Evolutionary conservation across 2,329 filamentous ascomycete species (phyloP).

Genomic region (Epichloe glyceriae): DNA sequence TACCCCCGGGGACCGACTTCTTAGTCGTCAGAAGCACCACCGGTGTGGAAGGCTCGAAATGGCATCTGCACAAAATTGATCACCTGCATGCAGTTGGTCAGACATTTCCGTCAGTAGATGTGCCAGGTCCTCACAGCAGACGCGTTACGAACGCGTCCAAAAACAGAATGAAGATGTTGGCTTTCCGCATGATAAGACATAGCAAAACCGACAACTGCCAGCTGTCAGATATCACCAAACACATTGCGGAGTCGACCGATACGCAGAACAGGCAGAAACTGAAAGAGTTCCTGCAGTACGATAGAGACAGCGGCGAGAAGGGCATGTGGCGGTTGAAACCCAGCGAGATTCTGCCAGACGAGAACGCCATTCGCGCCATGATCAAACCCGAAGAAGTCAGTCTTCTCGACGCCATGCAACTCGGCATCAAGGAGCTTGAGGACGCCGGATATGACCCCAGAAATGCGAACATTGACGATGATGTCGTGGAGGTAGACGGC

Average conservation of each 20-base stretch:
- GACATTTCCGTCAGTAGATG: slow-evolving; percentile 80
- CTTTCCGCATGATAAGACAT: slow-evolving; percentile 75
- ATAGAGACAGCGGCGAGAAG: slow-evolving; percentile 59
- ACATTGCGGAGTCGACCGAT: slow-evolving; percentile 86
- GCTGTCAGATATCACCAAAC: slow-evolving; percentile 76
- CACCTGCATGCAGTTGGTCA: slow-evolving; percentile 87
- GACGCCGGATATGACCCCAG: slow-evolving; percentile 75
- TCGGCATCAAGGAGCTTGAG: slow-evolving; percentile 78
- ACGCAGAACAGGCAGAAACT: slow-evolving; percentile 94
- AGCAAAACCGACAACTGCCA: slow-evolving; percentile 56
- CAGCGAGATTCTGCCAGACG: slow-evolving; percentile 65
- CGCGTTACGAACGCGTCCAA: slow-evolving; percentile 97
- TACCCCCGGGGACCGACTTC: slow-evolving; percentile 69
- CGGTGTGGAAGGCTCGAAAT: slow-evolving; percentile 61
- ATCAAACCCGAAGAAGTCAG: slow-evolving; percentile 95
- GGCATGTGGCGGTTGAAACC: slow-evolving; percentile 68
- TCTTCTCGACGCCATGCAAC: slow-evolving; percentile 90
- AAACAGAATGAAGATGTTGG: slow-evolving; percentile 91
- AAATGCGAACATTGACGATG: slow-evolving; percentile 49
- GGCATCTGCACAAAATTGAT: slow-evolving; percentile 80
- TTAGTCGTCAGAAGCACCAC: slow-evolving; percentile 73
- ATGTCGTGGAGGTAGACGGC: slow-evolving; percentile 52
- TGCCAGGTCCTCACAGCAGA: slow-evolving; percentile 84
- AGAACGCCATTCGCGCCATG: slow-evolving; percentile 68
- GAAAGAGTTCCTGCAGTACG: slow-evolving; percentile 88